Evolutionary conservation across 1,284 basidiomycete species (phyloP).

Genomic region (Singerocomus inundabilis): DNA sequence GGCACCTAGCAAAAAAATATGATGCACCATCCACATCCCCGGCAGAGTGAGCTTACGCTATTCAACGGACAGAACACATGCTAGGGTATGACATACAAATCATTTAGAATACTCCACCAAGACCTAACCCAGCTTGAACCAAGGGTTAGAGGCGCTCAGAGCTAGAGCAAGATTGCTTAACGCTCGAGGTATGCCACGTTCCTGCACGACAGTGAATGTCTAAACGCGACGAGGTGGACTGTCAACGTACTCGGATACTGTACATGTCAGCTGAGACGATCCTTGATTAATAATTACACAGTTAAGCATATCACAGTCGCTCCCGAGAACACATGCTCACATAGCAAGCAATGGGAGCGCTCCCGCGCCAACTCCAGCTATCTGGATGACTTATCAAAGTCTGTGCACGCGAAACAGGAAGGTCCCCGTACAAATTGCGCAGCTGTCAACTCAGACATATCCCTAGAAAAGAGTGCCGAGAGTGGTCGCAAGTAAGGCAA

Average conservation of each 20-base stretch:
- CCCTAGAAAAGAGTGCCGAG: too few relatives aligned
- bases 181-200: slow-evolving; percentile 15
- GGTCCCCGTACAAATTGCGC: too few relatives aligned
- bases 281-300: neutral
- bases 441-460: too few relatives aligned
- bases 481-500: too few relatives aligned
- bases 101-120: slow-evolving; percentile 17
- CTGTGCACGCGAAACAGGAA: too few relatives aligned
- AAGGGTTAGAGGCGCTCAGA: neutral
- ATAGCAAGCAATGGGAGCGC: too few relatives aligned
- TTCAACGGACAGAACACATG: neutral
- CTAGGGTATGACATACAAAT: slow-evolving; percentile 6
- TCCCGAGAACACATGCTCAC: too few relatives aligned
- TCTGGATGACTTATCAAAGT: too few relatives aligned
- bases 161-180: slow-evolving; percentile 10
- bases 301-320: too few relatives aligned
- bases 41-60: neutral
- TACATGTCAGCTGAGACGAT: slow-evolving; percentile 20
- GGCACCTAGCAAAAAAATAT: slow-evolving; percentile 19
- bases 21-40: slow-evolving; percentile 19
- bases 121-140: slow-evolving; percentile 13
- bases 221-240: neutral
- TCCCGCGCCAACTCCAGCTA: too few relatives aligned
- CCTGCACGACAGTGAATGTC: neutral
- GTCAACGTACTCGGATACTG: slow-evolving; percentile 10